A percentile compares a stretch with the other conserved stretches of the same genome.
These are phyloP conservation scores for Tricholomella constricta DNA, from an alignment of 768 basidiomycete genomes.

Conservation along the genomic window DNA sequence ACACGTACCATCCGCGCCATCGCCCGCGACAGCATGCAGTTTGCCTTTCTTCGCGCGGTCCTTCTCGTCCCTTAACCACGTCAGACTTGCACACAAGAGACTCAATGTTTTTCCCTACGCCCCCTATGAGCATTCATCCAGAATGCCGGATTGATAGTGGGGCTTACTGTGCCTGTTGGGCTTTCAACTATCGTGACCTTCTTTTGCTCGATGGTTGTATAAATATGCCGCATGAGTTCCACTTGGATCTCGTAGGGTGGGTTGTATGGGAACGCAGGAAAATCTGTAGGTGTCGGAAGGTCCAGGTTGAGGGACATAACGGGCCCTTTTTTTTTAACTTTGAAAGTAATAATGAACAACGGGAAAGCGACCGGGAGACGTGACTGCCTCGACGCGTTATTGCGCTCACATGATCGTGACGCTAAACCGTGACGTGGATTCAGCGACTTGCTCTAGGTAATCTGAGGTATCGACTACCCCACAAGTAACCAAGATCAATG, in stretches of 20 bases:
- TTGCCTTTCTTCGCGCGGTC: constrained; percentile 70
- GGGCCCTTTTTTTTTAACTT: too few species aligned
- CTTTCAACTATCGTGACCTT: constrained; percentile 85
- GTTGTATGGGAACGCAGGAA: constrained; percentile 83
- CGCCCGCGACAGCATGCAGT: constrained; percentile 42
- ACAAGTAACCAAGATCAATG: too few species aligned
- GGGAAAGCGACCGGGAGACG: too few species aligned
- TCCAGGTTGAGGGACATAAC: constrained; percentile 27
- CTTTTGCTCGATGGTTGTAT: constrained; percentile 70
- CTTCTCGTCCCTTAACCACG: constrained; percentile 74
- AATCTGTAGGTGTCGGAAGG: constrained; percentile 65
- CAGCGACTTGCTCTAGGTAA: too few species aligned
- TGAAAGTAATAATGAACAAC: too few species aligned
- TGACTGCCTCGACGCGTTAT: constrained; percentile 2
- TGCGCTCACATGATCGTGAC: background rate
- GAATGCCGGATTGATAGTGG: background rate
- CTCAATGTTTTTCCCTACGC: constrained; percentile 83
- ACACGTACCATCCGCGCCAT: constrained; percentile 33
- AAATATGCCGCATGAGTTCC: constrained; percentile 87
- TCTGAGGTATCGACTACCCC: too few species aligned
- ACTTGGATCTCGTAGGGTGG: constrained; percentile 84
- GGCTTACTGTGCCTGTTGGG: constrained; percentile 82
- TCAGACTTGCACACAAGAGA: constrained; percentile 72
- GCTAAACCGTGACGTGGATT: background rate
- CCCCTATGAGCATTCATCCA: background rate